Percentiles rank a stretch among this genome's conserved stretches.
Evolutionary conservation across 1,284 basidiomycete species (phyloP).

Genomic region (Puccinia coronata): DNA sequence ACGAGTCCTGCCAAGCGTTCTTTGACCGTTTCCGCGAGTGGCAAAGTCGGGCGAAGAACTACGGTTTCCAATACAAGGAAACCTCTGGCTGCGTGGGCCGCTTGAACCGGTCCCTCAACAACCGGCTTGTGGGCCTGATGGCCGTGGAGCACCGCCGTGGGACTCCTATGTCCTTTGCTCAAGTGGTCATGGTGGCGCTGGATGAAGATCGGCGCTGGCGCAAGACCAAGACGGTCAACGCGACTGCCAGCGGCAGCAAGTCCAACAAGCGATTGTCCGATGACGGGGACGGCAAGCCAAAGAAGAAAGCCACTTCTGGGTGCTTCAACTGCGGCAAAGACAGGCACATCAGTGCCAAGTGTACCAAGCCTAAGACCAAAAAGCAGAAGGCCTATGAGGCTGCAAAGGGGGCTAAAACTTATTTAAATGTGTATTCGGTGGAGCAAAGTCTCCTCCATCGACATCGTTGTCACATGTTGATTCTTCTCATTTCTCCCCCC

Average conservation of each 20-base stretch:
- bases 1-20: too few species aligned
- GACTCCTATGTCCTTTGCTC: neutral
- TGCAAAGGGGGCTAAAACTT: neutral
- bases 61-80: too few species aligned
- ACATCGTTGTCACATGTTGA: neutral
- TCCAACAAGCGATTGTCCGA: neutral
- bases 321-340: constrained; percentile 23
- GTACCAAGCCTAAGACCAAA: neutral
- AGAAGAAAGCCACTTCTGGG: neutral
- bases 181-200: neutral
- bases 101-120: too few species aligned
- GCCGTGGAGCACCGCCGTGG: neutral
- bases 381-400: neutral
- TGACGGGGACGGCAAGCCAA: neutral
- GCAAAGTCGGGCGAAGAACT: too few species aligned
- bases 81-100: too few species aligned
- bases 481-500: neutral
- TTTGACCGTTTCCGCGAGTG: too few species aligned
- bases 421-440: constrained; percentile 20
- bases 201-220: neutral
- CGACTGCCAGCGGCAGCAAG: neutral
- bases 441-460: neutral
- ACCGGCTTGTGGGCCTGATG: neutral
- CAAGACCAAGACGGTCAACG: neutral
- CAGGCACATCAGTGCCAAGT: neutral